These are phyloP conservation scores for Malassezia restricta DNA, from an alignment of 1,284 basidiomycete genomes.

Conservation along the genomic window DNA sequence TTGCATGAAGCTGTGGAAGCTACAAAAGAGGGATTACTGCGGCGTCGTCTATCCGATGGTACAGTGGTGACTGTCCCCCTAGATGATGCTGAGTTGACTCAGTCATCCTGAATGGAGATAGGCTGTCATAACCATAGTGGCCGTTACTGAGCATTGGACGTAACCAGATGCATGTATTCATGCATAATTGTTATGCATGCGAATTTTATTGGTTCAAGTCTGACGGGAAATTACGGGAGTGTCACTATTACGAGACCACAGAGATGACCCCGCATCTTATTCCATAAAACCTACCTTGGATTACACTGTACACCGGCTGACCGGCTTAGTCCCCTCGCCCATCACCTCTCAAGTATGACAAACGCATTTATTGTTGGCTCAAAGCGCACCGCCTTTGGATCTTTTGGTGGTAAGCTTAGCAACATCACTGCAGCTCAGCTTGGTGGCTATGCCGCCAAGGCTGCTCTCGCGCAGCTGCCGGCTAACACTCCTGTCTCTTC, in stretches of 20 bases:
- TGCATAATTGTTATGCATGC: neutral
- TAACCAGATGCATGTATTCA: neutral
- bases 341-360: constrained; percentile 6
- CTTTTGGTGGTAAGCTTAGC: constrained; percentile 50
- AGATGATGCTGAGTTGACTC: constrained; percentile 26
- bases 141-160: neutral
- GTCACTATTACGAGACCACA: no score
- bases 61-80: constrained; percentile 35
- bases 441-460: constrained; percentile 51
- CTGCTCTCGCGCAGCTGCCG: constrained; percentile 51
- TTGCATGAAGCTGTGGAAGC: constrained; percentile 11
- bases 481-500: constrained; percentile 48
- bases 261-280: no score
- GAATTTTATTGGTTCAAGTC: no score
- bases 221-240: no score
- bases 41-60: constrained; percentile 33
- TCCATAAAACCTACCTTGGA: no score
- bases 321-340: neutral
- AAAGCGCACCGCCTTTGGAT: constrained; percentile 52
- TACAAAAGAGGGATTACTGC: constrained; percentile 26
- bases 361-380: constrained; percentile 47
- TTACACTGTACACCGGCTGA: no score
- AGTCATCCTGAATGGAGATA: neutral
- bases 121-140: no score
- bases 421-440: constrained; percentile 45